These are phyloP conservation scores for Aegilops bicornis DNA, from an alignment of 176 grass and related monocot genomes.

Conservation along the genomic window DNA sequence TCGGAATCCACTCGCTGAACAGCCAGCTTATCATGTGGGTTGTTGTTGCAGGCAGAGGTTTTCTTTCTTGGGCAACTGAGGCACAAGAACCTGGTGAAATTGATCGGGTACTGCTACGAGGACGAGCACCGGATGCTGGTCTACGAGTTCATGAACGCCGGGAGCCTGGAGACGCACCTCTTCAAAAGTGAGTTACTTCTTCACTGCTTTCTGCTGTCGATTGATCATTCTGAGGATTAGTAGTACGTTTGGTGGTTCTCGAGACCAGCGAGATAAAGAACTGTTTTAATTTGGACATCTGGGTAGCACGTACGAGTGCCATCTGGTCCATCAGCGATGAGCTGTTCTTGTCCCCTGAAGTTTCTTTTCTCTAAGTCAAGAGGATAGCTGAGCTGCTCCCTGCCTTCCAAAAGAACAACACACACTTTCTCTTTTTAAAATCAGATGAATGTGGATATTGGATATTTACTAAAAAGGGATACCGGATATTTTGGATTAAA, in stretches of 20 bases:
- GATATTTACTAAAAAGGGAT: neutral
- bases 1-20: neutral
- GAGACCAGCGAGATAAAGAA: slow-evolving; percentile 8
- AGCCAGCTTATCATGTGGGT: neutral
- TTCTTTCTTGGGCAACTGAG: slow-evolving; percentile 86
- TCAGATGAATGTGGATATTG: neutral
- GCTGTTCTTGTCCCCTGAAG: slow-evolving; percentile 10
- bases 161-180: slow-evolving; percentile 82
- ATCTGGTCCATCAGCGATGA: slow-evolving; percentile 14
- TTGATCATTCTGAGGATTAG: neutral
- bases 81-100: slow-evolving; percentile 73
- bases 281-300: neutral
- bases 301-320: neutral
- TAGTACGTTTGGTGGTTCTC: neutral
- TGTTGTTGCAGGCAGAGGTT: slow-evolving; percentile 63
- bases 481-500: neutral
- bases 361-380: slow-evolving; percentile 16
- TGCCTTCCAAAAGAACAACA: slow-evolving; percentile 9
- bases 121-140: slow-evolving; percentile 81
- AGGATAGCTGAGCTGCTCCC: slow-evolving; percentile 37
- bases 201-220: neutral
- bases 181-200: slow-evolving; percentile 70
- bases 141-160: slow-evolving; percentile 76
- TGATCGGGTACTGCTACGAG: slow-evolving; percentile 87
- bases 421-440: neutral